phyloP scores from a whole-genome alignment of 495 filamentous ascomycete species.

The Aspergillus coremiiformis region DNA sequence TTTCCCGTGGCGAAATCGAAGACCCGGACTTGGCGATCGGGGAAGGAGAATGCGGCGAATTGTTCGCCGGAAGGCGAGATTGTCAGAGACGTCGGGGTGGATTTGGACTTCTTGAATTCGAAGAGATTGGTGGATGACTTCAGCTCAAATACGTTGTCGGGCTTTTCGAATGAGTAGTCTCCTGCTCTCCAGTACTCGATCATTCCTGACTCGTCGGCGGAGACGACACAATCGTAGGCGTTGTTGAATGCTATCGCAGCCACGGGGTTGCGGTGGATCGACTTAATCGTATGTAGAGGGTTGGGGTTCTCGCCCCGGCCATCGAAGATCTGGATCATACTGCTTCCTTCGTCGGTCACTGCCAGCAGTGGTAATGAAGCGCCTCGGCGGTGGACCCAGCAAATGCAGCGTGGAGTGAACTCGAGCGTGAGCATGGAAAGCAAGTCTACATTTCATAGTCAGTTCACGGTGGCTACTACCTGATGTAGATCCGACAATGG shows the following conservation, averaged over 20 bases:
- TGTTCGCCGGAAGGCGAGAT: slow-evolving; percentile 78
- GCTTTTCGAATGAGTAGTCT: slow-evolving; percentile 74
- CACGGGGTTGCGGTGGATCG: slow-evolving; percentile 71
- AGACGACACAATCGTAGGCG: slow-evolving; percentile 80
- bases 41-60: slow-evolving; percentile 87
- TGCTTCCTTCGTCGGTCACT: slow-evolving; percentile 72
- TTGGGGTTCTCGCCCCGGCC: slow-evolving; percentile 71
- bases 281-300: slow-evolving; percentile 65
- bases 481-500: neutral
- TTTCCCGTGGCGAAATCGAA: slow-evolving; percentile 90
- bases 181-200: slow-evolving; percentile 88
- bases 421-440: slow-evolving; percentile 72
- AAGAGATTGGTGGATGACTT: slow-evolving; percentile 93
- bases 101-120: slow-evolving; percentile 94
- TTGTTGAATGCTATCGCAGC: slow-evolving; percentile 84
- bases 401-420: slow-evolving; percentile 68
- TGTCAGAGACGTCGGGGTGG: slow-evolving; percentile 72
- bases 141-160: slow-evolving; percentile 80
- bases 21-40: slow-evolving; percentile 83
- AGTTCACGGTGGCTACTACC: neutral
- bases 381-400: slow-evolving; percentile 88
- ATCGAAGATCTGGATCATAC: slow-evolving; percentile 74
- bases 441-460: slow-evolving; percentile 48
- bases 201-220: slow-evolving; percentile 87
- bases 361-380: slow-evolving; percentile 81